Conservation (phyloP, 306 rosid genomes). For the Sicyos baderoa region DNA sequence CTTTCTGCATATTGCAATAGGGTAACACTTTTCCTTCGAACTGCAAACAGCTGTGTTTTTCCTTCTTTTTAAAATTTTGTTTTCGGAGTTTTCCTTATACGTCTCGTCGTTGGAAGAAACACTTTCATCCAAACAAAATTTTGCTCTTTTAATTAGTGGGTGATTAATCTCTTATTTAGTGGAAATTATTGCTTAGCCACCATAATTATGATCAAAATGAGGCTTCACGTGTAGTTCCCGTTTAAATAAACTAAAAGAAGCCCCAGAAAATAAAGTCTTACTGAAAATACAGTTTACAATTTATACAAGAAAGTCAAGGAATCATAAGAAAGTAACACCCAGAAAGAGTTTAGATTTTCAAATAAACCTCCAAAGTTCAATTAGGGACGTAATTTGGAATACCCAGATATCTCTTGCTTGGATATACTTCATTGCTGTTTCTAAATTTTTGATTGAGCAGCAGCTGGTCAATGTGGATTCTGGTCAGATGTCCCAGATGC, state of each 20-base stretch:
- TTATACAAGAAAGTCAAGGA: neutral
- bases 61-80: too few relatives aligned
- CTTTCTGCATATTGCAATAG: slow-evolving; percentile 1
- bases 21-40: slow-evolving; percentile 5
- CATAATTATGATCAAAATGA: neutral
- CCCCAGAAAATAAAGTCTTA: neutral
- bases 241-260: neutral
- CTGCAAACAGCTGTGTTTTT: neutral
- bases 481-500: slow-evolving; percentile 9
- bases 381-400: slow-evolving; percentile 2
- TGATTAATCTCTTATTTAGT: neutral
- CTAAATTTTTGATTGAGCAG: neutral
- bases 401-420: neutral
- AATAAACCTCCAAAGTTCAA: neutral
- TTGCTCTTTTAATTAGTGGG: neutral
- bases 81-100: neutral
- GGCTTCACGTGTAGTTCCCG: neutral
- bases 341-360: neutral
- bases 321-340: slow-evolving; percentile 2
- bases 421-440: neutral
- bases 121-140: neutral
- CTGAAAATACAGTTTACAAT: neutral
- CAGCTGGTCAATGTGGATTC: neutral
- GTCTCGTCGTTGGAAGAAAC: neutral
- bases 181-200: neutral